Percentiles rank a stretch among this genome's conserved stretches.
Evolutionary conservation across 495 filamentous ascomycete genomes (phyloP).

Genomic region (Daldinia grandis): DNA sequence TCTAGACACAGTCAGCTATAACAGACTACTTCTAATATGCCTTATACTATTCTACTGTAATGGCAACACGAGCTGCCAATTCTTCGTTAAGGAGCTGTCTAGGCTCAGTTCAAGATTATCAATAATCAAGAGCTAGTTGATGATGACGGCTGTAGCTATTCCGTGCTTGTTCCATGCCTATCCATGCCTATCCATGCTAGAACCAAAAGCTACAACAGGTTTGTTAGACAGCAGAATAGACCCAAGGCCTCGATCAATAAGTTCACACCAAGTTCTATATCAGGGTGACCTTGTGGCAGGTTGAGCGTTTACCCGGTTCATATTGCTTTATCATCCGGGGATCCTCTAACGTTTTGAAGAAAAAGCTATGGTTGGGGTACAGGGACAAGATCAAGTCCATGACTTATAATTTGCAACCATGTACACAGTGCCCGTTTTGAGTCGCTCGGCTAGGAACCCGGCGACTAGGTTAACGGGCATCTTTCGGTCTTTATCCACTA

Average conservation of each 20-base stretch:
- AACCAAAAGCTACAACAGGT: too few species aligned
- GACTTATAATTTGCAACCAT: background rate
- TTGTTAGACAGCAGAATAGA: too few species aligned
- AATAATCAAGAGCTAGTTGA: too few species aligned
- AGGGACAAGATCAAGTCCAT: background rate
- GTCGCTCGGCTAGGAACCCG: background rate
- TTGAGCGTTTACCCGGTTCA: background rate
- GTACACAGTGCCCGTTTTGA: background rate
- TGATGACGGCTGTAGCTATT: too few species aligned
- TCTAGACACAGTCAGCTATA: background rate
- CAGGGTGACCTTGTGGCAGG: background rate
- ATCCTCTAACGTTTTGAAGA: background rate
- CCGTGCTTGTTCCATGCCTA: too few species aligned
- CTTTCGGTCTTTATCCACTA: background rate
- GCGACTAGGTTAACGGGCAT: background rate
- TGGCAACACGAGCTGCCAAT: background rate
- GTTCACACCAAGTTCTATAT: background rate
- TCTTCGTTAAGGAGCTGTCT: background rate
- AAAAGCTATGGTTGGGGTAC: background rate
- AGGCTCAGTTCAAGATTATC: background rate
- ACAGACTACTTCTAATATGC: background rate
- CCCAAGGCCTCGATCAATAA: too few species aligned
- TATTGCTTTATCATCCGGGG: background rate
- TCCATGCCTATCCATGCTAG: too few species aligned
- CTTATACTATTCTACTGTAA: background rate